Percentiles rank a stretch among this genome's conserved stretches.
Evolutionary conservation across 176 grass and related monocot species (phyloP).

Genomic region (Neostapfia colusana): DNA sequence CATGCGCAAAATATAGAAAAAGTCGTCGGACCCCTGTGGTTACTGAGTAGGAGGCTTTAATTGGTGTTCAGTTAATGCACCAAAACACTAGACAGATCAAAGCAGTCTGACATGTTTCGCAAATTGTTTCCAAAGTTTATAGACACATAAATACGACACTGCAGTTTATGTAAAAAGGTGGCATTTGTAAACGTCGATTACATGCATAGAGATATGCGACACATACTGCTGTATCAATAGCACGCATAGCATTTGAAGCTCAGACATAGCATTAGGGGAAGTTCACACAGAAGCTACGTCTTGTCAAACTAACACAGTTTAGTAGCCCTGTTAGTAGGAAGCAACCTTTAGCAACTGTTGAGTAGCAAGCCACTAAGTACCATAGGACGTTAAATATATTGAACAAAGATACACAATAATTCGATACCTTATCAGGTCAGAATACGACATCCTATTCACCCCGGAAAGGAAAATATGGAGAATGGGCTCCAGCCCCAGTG

Average conservation of each 20-base stretch:
- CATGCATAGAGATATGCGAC: too few species aligned
- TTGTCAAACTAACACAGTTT: too few species aligned
- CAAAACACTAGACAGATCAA: neutral
- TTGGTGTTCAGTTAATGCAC: too few species aligned
- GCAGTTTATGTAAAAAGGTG: neutral
- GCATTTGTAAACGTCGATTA: too few species aligned
- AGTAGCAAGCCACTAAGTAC: neutral
- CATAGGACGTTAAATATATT: neutral
- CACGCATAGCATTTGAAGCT: too few species aligned
- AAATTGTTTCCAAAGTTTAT: neutral
- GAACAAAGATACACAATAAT: neutral
- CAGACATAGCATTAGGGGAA: neutral
- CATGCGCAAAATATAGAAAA: too few species aligned
- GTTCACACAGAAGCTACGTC: neutral
- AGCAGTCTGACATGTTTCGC: neutral
- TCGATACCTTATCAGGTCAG: neutral
- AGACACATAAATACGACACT: neutral
- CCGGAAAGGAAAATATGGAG: too few species aligned
- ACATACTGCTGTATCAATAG: neutral
- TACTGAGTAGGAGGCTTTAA: too few species aligned
- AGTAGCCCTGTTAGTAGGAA: neutral
- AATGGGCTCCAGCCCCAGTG: too few species aligned
- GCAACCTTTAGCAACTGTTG: neutral
- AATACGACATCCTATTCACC: neutral
- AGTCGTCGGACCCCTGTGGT: too few species aligned